A percentile compares a stretch with the other conserved stretches of the same genome.
phyloP scores from a whole-genome alignment of 768 basidiomycete species.

The Omphalotus guepiniiformis region DNA sequence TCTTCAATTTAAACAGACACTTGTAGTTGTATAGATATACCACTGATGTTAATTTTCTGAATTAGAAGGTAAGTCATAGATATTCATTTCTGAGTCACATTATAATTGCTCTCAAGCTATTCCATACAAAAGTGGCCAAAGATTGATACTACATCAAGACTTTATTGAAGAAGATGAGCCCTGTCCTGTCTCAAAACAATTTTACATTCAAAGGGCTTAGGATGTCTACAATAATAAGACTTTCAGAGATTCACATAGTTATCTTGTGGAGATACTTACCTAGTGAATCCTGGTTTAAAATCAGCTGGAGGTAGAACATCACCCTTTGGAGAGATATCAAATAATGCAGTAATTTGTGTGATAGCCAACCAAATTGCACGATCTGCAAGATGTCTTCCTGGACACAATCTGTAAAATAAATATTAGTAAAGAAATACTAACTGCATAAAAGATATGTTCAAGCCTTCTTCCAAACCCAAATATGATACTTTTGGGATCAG shows the following conservation, averaged over 20 bases:
- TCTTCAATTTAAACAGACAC: no score
- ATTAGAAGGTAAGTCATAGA: no score
- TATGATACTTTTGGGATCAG: not conserved
- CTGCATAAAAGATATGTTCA: not conserved
- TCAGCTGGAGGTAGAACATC: constrained; percentile 9
- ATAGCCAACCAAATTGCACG: constrained; percentile 21
- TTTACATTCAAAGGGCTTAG: constrained; percentile 1
- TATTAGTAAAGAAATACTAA: not conserved
- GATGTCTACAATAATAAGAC: not conserved
- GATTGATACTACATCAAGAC: no score
- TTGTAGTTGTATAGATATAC: no score
- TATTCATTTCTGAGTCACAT: no score
- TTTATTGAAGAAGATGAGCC: not conserved
- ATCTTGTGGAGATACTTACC: not conserved
- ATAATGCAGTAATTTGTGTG: constrained; percentile 16
- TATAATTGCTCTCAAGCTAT: no score
- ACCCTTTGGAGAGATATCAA: constrained; percentile 16
- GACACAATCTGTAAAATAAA: not conserved
- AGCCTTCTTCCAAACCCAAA: constrained; percentile 15
- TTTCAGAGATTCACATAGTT: not conserved
- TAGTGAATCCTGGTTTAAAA: not conserved
- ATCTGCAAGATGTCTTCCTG: constrained; percentile 18
- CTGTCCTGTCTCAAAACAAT: not conserved
- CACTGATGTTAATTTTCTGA: no score
- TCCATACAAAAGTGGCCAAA: no score